Conservation (phyloP, 23 red algal genomes). For the Gracilaria gracilis region DNA sequence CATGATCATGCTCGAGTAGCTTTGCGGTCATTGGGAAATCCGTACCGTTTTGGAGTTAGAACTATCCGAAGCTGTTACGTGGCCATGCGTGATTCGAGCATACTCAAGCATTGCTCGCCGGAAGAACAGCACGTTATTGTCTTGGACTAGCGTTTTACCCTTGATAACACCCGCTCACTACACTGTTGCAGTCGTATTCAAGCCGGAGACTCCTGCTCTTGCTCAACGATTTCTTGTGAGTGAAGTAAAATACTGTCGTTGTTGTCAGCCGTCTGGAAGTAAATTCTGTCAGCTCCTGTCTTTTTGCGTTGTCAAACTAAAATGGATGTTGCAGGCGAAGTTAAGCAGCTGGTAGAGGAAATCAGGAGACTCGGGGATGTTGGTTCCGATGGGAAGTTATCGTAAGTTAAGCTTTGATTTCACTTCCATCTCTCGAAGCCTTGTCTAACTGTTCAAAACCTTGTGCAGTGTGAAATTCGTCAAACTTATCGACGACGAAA, state of each 20-base stretch:
- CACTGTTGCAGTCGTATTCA: too few relatives aligned
- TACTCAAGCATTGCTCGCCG: neutral
- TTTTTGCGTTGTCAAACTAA: neutral
- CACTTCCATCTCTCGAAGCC: neutral
- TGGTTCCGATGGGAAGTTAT: slow-evolving; percentile 59
- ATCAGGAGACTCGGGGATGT: slow-evolving; percentile 66
- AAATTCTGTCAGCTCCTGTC: too few relatives aligned
- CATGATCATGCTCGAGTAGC: too few relatives aligned
- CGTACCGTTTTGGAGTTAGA: neutral
- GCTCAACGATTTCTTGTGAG: too few relatives aligned
- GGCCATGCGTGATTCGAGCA: neutral
- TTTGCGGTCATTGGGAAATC: too few relatives aligned
- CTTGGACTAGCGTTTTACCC: too few relatives aligned
- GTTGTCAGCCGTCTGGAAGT: too few relatives aligned
- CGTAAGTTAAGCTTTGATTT: slow-evolving; percentile 42
- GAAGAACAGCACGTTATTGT: too few relatives aligned
- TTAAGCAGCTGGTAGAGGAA: slow-evolving; percentile 76
- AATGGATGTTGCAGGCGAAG: slow-evolving; percentile 76
- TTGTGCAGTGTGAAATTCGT: slow-evolving; percentile 64
- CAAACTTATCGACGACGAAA: slow-evolving; percentile 72
- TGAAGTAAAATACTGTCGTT: too few relatives aligned
- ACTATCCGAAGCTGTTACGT: neutral
- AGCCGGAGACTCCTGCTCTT: neutral
- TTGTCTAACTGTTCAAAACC: neutral
- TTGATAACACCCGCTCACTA: too few relatives aligned